phyloP scores from a whole-genome alignment of 1,139 yeast genomes.

The Taphrina betulina region DNA sequence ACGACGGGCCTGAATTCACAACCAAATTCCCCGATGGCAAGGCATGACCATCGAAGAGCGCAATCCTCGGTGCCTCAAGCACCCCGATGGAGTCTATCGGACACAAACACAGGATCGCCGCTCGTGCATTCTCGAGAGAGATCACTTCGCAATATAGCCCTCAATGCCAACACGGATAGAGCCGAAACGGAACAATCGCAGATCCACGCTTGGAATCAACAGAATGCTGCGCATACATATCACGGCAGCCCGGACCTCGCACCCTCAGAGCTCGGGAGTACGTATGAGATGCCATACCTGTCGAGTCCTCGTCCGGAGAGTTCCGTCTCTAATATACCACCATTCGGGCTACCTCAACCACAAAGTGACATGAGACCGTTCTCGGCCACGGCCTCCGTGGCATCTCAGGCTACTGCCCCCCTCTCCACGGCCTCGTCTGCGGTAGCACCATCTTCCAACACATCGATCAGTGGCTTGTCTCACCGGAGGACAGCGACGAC shows the following conservation, averaged over 20 bases:
- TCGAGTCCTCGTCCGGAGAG: slow-evolving; percentile 23
- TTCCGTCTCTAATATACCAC: slow-evolving; percentile 18
- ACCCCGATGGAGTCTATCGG: neutral
- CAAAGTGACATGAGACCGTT: neutral
- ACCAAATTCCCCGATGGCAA: neutral
- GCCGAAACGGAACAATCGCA: neutral
- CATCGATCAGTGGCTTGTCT: neutral
- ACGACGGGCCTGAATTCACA: neutral
- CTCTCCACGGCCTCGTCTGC: neutral
- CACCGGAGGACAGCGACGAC: slow-evolving; percentile 45
- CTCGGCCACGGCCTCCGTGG: neutral
- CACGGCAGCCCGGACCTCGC: slow-evolving; percentile 17
- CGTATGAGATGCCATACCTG: neutral
- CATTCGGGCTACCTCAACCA: neutral
- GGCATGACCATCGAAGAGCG: neutral
- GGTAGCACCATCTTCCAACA: slow-evolving; percentile 2
- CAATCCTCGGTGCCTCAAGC: neutral
- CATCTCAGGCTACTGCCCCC: neutral
- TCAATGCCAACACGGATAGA: too few species aligned
- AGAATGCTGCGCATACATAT: neutral
- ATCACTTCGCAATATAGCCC: too few species aligned
- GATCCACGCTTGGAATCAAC: slow-evolving; percentile 1
- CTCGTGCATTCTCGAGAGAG: too few species aligned
- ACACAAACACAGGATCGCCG: neutral
- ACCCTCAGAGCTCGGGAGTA: slow-evolving; percentile 18